Conservation (phyloP, 2,329 filamentous ascomycete genomes). For the Volutella citrinella region DNA sequence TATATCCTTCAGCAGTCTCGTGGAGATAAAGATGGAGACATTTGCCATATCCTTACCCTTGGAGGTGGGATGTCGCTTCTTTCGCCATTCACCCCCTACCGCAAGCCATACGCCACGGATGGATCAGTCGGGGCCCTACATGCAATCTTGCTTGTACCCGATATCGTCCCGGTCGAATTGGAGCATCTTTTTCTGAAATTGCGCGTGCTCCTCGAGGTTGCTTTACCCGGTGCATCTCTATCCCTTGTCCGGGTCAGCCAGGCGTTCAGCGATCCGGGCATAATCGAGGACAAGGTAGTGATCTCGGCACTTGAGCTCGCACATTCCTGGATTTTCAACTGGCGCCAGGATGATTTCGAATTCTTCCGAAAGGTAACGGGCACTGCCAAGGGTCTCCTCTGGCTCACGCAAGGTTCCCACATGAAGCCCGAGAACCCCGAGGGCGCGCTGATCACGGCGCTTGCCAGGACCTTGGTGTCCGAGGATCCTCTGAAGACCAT, state of each 20-base stretch:
- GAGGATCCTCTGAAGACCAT: conserved; percentile 44
- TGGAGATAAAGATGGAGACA: not conserved
- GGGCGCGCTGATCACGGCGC: conserved; percentile 40
- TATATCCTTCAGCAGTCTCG: conserved; percentile 21
- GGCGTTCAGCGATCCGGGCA: no score
- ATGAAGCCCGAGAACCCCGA: conserved; percentile 32
- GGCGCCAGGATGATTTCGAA: conserved; percentile 37
- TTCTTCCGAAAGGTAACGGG: conserved; percentile 38
- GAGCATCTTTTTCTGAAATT: no score
- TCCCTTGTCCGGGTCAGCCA: no score
- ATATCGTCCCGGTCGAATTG: no score
- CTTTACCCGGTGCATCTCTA: no score
- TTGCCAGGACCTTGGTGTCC: conserved; percentile 47
- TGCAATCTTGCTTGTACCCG: no score
- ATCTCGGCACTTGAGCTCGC: conserved; percentile 48
- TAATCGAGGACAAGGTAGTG: conserved; percentile 28
- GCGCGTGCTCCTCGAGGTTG: no score
- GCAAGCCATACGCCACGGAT: no score
- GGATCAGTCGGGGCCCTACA: no score
- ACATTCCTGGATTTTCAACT: conserved; percentile 34
- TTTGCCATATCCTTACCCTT: no score
- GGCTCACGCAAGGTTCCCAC: conserved; percentile 44
- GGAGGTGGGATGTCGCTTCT: no score
- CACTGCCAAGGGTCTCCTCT: conserved; percentile 39
- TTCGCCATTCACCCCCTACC: no score